Evolutionary conservation across 176 grass and related monocot species (phyloP), one percentile per base, ranked within the genome.

Genomic region (Typha latifolia): DNA sequence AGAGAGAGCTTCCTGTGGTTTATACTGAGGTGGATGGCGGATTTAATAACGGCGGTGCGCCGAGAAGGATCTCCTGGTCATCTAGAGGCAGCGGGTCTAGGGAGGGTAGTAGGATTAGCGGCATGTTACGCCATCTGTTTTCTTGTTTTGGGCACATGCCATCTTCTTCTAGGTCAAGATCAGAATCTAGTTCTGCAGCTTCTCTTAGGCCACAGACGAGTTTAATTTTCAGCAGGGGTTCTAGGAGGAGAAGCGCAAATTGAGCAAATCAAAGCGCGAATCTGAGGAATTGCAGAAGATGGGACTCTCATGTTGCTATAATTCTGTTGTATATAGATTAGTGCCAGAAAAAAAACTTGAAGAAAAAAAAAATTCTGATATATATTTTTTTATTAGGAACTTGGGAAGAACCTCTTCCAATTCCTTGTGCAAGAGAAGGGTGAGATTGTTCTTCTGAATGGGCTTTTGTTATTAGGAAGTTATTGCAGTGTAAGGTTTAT

Each of bases 1-100:
- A 85, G 69, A 74, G 93, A 68, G 93, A 97, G 72, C 77, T 99
- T 10, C 95, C 95, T 0, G 89, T 90, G 0, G 89, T 99, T 0
- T 99, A 99, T 71, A 99, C 95, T 1, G 95, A 99, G 79, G 82
- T 99, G 69, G 95, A 99, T 20, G 95, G 95, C 2, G 89, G 81
- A 0, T 93, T 94, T 80, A 99, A 83, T 48, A 80, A 74, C 11
- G 81, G 71, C 5, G 74, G 86, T 16, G 84, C 71, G 1, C 89
- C 95, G 0, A 81, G 95, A 75, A 72, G 95, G 76, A 84, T 99
- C 66, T 99, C 95, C 0, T 94, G 86, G 89, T 75, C 84, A 2
- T 87, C 95, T 0, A 87, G 95, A 81, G 85, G 82, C 37, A 79
- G 61, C 47, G 62, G 64, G 6, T 89, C 88, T 0, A 82, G 68